phyloP scores from a whole-genome alignment of 2,329 filamentous ascomycete species.

The Colletotrichum sp. region DNA sequence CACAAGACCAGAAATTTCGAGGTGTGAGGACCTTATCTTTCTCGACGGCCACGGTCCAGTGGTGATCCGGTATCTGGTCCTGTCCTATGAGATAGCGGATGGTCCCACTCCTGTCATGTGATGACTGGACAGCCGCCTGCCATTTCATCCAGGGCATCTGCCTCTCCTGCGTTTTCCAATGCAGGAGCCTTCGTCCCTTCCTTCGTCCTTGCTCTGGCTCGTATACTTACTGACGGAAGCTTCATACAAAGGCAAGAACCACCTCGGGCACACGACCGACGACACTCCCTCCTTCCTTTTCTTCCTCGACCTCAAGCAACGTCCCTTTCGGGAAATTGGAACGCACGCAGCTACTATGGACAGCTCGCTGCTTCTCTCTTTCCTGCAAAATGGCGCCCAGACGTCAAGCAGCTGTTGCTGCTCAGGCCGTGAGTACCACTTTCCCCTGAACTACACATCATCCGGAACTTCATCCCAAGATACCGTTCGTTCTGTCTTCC shows the following conservation, averaged over 20 bases:
- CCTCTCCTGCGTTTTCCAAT: background rate
- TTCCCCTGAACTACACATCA: background rate
- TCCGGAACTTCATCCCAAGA: background rate
- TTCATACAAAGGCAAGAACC: background rate
- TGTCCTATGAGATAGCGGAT: background rate
- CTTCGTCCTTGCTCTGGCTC: background rate
- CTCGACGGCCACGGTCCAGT: background rate
- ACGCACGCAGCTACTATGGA: conserved; percentile 15
- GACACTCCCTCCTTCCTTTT: background rate
- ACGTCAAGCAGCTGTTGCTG: conserved; percentile 17
- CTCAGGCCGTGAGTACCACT: conserved; percentile 6
- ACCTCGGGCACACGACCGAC: background rate
- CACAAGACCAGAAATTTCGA: background rate
- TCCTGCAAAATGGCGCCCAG: conserved; percentile 10
- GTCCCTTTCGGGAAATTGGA: background rate
- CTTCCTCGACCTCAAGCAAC: background rate
- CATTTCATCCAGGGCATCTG: background rate
- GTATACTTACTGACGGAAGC: background rate
- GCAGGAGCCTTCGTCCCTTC: background rate
- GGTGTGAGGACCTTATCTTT: background rate
- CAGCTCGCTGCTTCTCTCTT: background rate
- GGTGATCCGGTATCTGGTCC: background rate
- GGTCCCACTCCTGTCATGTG: background rate
- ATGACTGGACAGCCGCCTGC: background rate
- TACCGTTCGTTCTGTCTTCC: conserved; percentile 5